Percentiles rank a stretch among this genome's conserved stretches.
These are phyloP conservation scores for Pseudoscleropodium purum DNA, from an alignment of 225 moss, liverwort and hornwort species.

Conservation along the genomic window DNA sequence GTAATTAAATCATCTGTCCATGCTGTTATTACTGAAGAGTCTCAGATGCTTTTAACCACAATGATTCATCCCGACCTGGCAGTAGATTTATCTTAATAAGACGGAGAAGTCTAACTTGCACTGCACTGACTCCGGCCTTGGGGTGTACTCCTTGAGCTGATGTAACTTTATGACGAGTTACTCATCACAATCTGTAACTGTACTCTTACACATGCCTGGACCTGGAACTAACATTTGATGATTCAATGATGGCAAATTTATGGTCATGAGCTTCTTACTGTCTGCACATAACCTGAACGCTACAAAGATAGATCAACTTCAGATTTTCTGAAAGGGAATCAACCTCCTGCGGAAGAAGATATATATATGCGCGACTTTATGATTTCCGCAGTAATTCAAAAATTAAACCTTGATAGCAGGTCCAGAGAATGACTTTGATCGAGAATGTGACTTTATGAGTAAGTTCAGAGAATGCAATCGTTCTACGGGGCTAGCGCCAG, in stretches of 20 bases:
- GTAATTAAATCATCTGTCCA: neutral
- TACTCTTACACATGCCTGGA: conserved; percentile 21
- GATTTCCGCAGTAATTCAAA: neutral
- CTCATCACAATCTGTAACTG: conserved; percentile 29
- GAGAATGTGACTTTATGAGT: neutral
- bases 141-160: neutral
- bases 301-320: conserved; percentile 1
- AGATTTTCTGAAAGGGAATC: conserved; percentile 20
- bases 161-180: conserved; percentile 10
- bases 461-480: neutral
- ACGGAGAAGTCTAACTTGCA: conserved; percentile 18
- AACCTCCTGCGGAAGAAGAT: conserved; percentile 7
- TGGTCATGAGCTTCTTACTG: conserved; percentile 12
- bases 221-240: conserved; percentile 26
- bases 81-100: conserved; percentile 28
- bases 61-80: conserved; percentile 11
- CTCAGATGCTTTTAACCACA: conserved; percentile 13
- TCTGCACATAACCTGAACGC: neutral
- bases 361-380: conserved; percentile 11
- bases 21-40: conserved; percentile 10
- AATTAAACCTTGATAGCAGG: neutral
- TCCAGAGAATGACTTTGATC: neutral
- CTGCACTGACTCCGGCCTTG: neutral
- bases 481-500: neutral
- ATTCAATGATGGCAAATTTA: conserved; percentile 29